Conservation (phyloP, 1,284 basidiomycete species). For the Puccinia hordei region DNA sequence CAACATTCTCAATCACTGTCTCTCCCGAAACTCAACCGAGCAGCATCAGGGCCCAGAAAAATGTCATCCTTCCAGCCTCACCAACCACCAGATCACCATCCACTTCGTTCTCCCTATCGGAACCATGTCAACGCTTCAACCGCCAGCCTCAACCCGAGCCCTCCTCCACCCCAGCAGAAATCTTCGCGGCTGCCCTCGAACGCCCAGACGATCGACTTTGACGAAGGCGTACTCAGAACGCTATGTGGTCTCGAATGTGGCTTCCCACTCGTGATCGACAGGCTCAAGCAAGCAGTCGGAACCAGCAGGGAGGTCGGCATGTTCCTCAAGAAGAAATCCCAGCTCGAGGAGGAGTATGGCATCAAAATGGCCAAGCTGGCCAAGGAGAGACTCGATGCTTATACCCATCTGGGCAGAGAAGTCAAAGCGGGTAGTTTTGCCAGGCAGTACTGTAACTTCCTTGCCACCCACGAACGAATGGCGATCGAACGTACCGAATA, state of each 20-base stretch:
- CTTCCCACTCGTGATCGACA: conserved; percentile 41
- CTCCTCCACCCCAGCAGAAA: conserved; percentile 17
- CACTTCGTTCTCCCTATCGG: conserved; percentile 17
- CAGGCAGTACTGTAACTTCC: conserved; percentile 21
- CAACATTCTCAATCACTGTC: no score
- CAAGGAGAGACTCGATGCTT: conserved; percentile 36
- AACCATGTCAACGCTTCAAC: neutral
- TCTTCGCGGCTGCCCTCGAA: neutral
- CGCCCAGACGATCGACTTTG: conserved; percentile 36
- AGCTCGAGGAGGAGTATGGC: conserved; percentile 44
- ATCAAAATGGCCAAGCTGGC: conserved; percentile 24
- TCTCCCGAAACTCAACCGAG: neutral
- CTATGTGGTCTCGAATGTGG: conserved; percentile 45
- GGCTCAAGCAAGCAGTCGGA: conserved; percentile 37
- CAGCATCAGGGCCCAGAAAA: neutral
- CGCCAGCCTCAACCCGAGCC: conserved; percentile 28
- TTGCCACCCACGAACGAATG: conserved; percentile 37
- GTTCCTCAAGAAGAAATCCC: conserved; percentile 42
- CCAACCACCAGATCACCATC: conserved; percentile 2
- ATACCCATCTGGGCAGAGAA: conserved; percentile 47
- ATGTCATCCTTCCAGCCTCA: neutral
- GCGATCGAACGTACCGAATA: conserved; percentile 33
- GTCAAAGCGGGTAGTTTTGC: conserved; percentile 41
- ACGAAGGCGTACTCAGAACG: conserved; percentile 44
- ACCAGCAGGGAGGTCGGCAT: conserved; percentile 28